Conservation (phyloP, 208 protist species). For the Strigomonas oncopelti region DNA sequence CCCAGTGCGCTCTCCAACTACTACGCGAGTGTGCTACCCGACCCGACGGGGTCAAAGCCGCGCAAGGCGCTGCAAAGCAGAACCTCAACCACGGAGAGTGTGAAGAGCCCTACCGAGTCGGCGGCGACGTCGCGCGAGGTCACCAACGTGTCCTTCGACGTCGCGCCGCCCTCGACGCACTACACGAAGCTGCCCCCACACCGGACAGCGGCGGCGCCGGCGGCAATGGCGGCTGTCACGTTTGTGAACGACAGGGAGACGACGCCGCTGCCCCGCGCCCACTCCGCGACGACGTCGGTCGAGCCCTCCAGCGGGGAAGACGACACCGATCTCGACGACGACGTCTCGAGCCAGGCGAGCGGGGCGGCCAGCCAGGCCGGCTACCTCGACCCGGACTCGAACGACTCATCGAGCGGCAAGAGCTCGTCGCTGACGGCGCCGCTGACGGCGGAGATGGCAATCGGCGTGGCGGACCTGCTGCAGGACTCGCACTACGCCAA, state of each 20-base stretch:
- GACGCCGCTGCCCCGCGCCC: not conserved
- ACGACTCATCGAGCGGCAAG: not conserved
- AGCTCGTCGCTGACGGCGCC: not conserved
- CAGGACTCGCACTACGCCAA: not conserved
- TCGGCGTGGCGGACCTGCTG: not conserved
- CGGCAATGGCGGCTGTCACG: not conserved
- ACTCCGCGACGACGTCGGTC: not conserved
- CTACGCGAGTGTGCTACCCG: slow-evolving; percentile 10
- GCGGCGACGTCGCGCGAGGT: not conserved
- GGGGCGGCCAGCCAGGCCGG: not conserved
- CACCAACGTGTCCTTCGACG: slow-evolving; percentile 7
- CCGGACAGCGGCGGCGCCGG: not conserved
- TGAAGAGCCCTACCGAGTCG: not conserved
- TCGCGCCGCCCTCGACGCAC: slow-evolving; percentile 8
- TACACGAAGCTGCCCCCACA: slow-evolving; percentile 1
- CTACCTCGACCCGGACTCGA: not conserved
- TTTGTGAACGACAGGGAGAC: not conserved
- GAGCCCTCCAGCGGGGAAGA: slow-evolving; percentile 4
- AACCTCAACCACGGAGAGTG: not conserved
- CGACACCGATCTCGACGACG: not conserved
- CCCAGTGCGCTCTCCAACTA: slow-evolving; percentile 1
- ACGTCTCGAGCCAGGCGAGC: not conserved
- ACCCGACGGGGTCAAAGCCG: not conserved
- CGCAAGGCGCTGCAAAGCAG: not conserved
- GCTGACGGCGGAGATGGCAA: not conserved